These are phyloP conservation scores for Candida dajiaensis DNA, from an alignment of 805 yeast genomes.

Conservation along the genomic window DNA sequence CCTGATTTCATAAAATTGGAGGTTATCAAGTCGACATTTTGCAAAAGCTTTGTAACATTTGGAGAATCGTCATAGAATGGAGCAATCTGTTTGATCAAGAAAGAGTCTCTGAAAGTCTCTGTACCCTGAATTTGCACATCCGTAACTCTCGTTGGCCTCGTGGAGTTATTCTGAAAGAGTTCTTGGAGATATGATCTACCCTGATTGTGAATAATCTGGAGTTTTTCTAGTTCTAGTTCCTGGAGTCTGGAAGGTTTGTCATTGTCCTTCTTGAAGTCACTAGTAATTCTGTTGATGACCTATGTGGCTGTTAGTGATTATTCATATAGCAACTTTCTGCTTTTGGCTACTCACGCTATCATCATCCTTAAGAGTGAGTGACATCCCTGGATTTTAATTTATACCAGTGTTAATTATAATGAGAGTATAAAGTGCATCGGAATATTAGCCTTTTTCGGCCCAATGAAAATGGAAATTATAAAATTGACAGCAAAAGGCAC, in stretches of 20 bases:
- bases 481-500: too few species aligned
- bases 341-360: slow-evolving; percentile 8
- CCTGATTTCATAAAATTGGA: slow-evolving; percentile 37
- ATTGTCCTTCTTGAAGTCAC: slow-evolving; percentile 16
- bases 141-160: slow-evolving; percentile 37
- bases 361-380: slow-evolving; percentile 13
- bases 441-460: not conserved
- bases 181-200: slow-evolving; percentile 23
- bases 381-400: slow-evolving; percentile 2
- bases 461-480: too few species aligned
- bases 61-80: slow-evolving; percentile 37
- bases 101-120: slow-evolving; percentile 39
- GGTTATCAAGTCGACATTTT: slow-evolving; percentile 38
- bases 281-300: slow-evolving; percentile 19
- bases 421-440: not conserved
- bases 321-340: not conserved
- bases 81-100: slow-evolving; percentile 39
- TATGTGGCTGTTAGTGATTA: not conserved
- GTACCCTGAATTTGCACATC: slow-evolving; percentile 45
- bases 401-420: too few species aligned
- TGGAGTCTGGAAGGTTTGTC: slow-evolving; percentile 8
- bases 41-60: slow-evolving; percentile 36
- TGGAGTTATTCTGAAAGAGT: slow-evolving; percentile 25
- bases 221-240: slow-evolving; percentile 24
- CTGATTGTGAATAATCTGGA: slow-evolving; percentile 24